phyloP scores from a whole-genome alignment of 164 flowering plant genomes.

The Vitis rotundifolia region DNA sequence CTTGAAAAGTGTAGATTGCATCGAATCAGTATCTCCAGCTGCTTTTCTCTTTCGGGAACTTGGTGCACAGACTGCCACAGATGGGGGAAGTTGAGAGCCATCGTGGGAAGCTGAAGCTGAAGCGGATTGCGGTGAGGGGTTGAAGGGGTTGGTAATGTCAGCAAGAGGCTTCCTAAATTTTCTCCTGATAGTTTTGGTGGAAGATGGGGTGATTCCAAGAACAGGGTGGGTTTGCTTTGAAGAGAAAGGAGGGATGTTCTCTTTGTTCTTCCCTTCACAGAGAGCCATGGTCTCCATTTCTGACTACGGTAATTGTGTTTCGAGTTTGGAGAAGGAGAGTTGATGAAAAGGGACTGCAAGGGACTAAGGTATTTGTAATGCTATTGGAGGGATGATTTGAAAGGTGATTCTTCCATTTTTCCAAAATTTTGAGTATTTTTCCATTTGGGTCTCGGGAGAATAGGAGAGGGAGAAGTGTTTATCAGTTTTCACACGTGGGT shows the following conservation, averaged over 20 bases:
- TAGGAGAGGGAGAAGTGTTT: too few relatives aligned
- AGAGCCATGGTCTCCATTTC: background rate
- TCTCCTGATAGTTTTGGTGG: slow-evolving; percentile 7
- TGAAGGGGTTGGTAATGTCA: slow-evolving; percentile 21
- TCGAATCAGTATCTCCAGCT: background rate
- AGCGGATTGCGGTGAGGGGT: background rate
- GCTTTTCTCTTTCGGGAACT: slow-evolving; percentile 16
- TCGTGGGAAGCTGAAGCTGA: background rate
- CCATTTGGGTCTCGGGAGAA: too few relatives aligned
- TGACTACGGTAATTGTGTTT: too few relatives aligned
- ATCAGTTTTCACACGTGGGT: too few relatives aligned
- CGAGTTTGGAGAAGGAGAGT: background rate
- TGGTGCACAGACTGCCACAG: background rate
- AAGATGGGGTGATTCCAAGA: background rate
- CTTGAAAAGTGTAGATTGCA: background rate
- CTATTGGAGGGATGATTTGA: background rate
- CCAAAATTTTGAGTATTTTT: too few relatives aligned
- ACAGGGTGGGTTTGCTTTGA: background rate
- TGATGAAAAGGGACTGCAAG: background rate
- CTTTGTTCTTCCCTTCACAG: slow-evolving; percentile 9
- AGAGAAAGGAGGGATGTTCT: slow-evolving; percentile 7
- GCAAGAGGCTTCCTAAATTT: slow-evolving; percentile 22
- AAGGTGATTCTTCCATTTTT: too few relatives aligned
- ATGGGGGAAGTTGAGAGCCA: background rate
- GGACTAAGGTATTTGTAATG: background rate